These are phyloP conservation scores for Chaetoscypha palmicola DNA, from an alignment of 2,329 filamentous ascomycete species.

Conservation along the genomic window DNA sequence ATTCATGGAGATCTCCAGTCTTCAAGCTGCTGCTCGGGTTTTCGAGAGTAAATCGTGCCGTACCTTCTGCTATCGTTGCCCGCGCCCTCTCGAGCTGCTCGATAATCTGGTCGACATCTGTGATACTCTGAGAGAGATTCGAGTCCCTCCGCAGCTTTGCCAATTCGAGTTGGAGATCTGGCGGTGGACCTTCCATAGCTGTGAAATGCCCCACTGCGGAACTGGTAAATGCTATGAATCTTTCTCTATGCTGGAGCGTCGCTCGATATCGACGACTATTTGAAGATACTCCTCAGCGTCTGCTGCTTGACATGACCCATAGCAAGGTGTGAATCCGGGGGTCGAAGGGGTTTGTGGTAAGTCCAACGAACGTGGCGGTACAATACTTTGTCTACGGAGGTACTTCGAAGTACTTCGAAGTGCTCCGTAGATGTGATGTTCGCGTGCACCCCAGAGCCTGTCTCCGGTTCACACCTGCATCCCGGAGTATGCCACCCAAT, in stretches of 20 bases:
- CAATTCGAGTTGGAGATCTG: conserved; percentile 29
- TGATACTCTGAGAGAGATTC: conserved; percentile 37
- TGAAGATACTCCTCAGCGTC: not conserved
- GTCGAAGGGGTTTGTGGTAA: too few species aligned
- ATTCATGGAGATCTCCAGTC: not conserved
- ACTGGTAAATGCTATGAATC: not conserved
- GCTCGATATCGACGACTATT: not conserved
- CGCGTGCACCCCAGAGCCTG: not conserved
- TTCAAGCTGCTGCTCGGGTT: conserved; percentile 17
- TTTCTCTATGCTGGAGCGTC: not conserved
- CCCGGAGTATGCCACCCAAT: not conserved
- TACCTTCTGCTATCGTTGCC: conserved; percentile 61
- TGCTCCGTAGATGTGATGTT: too few species aligned
- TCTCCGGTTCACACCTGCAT: too few species aligned
- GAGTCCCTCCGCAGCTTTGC: conserved; percentile 28
- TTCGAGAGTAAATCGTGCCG: not conserved
- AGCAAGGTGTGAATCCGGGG: too few species aligned
- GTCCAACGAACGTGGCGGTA: too few species aligned
- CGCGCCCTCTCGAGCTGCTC: conserved; percentile 67
- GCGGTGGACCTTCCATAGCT: conserved; percentile 30
- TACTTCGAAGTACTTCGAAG: not conserved
- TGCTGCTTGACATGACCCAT: not conserved
- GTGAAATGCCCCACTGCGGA: conserved; percentile 16
- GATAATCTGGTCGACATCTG: conserved; percentile 78
- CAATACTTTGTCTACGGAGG: not conserved